Conservation (phyloP, 306 rosid species). For the Betula pendula region DNA sequence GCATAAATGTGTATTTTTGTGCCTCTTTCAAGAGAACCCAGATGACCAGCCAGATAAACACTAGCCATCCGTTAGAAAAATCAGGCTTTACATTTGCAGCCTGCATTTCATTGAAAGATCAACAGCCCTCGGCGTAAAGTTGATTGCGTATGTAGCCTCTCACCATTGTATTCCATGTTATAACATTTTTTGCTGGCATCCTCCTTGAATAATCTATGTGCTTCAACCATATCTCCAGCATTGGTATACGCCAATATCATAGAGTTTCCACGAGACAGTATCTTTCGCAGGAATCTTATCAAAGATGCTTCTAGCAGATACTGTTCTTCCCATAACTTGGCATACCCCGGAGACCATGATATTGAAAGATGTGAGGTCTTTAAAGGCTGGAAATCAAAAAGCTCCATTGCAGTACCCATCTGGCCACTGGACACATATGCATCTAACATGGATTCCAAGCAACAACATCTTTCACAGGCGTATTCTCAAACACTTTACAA, state of each 20-base stretch:
- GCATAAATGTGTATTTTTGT: slow-evolving; percentile 19
- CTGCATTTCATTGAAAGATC: slow-evolving; percentile 23
- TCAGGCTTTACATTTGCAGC: slow-evolving; percentile 23
- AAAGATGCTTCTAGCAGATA: no score
- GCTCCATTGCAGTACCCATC: no score
- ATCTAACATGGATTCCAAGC: no score
- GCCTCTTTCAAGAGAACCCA: slow-evolving; percentile 32
- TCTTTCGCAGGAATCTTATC: no score
- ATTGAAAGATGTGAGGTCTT: no score
- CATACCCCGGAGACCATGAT: no score
- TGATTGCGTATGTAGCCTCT: slow-evolving; percentile 16
- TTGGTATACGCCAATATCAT: slow-evolving; percentile 30
- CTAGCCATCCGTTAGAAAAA: slow-evolving; percentile 30
- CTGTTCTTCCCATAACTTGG: no score
- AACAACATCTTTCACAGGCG: no score
- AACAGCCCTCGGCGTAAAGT: slow-evolving; percentile 18
- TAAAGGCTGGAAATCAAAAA: no score
- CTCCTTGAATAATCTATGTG: slow-evolving; percentile 14
- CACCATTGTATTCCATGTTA: slow-evolving; percentile 41
- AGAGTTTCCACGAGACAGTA: slow-evolving; percentile 1
- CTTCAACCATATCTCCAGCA: slow-evolving; percentile 28
- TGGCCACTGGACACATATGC: no score
- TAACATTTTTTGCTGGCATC: slow-evolving; percentile 24
- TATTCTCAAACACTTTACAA: no score
- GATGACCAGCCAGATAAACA: slow-evolving; percentile 30